Evolutionary conservation across 345 rosid genomes (phyloP), one percentile per base, ranked within the genome.

Genomic region (Eutrema heterophyllum): DNA sequence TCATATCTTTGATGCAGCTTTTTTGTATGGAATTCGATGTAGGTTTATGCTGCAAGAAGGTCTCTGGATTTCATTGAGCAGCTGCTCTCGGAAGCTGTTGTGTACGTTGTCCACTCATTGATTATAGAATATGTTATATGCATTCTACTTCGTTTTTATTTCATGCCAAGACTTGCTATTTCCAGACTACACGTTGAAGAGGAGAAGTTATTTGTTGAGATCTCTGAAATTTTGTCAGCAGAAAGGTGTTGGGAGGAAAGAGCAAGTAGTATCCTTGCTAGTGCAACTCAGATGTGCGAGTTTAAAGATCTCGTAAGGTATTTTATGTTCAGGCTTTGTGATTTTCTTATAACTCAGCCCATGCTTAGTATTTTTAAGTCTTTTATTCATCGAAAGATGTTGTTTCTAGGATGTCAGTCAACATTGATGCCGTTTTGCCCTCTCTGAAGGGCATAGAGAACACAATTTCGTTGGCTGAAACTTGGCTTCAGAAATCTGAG

Each of bases 261-360:
- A 71, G 98, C 97, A 18, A 74, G 70, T 38, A 72, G 68, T 64
- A 61, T 85, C 60, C 88, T 94, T 74, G 51, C 83, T n/a, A 11
- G 26, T 72, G 73, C 76, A 78, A 83, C 93, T 79, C 84, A 72
- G 71, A 83, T 94, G 86, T 67, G 82, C 15, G 88, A 88, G 52
- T 89, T 91, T 73, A 88, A 86, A 84, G 90, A 89, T 48, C 77
- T 86, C 73, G 48, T 87, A 54, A 89, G 97, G 98, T 94, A 74
- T 46, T 65, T 40, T 70, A 54, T 44, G 36, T 61, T 49, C 33
- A 9, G 41, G 18, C 36, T 44, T 55, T 50, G 39, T 15, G n/a
- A 32, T 14, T 2, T 2, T 32, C 6, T 53, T 4, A 39, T 53
- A 45, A 39, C 27, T 18, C 27, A 69, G 14, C 27, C 7, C 46